These are phyloP conservation scores for Beauveria asiatica DNA, from an alignment of 2,329 filamentous ascomycete species.

Conservation along the genomic window DNA sequence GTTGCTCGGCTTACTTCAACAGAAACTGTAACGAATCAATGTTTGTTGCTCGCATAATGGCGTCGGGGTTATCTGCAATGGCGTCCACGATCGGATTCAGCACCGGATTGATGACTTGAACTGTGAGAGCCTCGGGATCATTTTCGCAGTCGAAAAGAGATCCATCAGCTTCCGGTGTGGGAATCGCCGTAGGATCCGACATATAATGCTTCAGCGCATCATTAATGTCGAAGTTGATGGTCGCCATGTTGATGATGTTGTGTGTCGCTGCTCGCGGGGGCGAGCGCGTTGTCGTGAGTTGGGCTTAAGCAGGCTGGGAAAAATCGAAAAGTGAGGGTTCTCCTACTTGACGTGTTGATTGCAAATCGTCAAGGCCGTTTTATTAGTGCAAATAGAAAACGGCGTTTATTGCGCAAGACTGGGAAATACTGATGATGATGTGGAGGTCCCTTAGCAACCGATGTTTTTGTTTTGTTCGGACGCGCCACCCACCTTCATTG, in stretches of 20 bases:
- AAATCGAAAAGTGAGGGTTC: background rate
- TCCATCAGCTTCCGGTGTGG: slow-evolving; percentile 77
- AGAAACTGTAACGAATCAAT: slow-evolving; percentile 95
- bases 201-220: slow-evolving; percentile 94
- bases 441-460: slow-evolving; percentile 18
- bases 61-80: slow-evolving; percentile 84
- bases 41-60: slow-evolving; percentile 65
- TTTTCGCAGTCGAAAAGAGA: slow-evolving; percentile 86
- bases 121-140: slow-evolving; percentile 76
- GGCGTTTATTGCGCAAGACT: background rate
- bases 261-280: slow-evolving; percentile 15
- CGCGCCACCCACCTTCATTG: slow-evolving; percentile 8
- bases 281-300: slow-evolving; percentile 12
- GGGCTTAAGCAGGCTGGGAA: background rate
- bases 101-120: slow-evolving; percentile 70
- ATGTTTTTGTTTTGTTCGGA: slow-evolving; percentile 21
- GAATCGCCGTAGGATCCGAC: slow-evolving; percentile 77
- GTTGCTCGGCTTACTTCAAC: slow-evolving; percentile 67
- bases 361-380: background rate
- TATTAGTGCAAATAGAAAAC: background rate
- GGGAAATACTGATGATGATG: slow-evolving; percentile 6
- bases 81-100: slow-evolving; percentile 90
- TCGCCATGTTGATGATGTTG: slow-evolving; percentile 47
- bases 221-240: slow-evolving; percentile 89
- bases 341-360: background rate